These are phyloP conservation scores for Pseudogymnoascus sp. DNA, from an alignment of 2,329 filamentous ascomycete genomes.

Conservation along the genomic window DNA sequence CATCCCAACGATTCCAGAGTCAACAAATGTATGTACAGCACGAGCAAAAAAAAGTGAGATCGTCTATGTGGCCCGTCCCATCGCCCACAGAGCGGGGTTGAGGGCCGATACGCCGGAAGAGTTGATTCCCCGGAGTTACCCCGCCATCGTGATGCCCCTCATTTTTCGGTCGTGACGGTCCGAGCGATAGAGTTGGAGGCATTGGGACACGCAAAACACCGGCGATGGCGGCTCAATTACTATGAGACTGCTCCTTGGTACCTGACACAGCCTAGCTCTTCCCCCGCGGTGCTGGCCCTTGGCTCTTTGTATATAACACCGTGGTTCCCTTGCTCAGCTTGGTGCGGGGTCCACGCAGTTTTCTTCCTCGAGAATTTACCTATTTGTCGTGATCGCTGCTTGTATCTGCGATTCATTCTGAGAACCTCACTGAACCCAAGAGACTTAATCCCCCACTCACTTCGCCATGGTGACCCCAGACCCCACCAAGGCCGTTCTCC, in stretches of 20 bases:
- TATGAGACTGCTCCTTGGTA: not conserved
- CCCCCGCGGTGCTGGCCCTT: not conserved
- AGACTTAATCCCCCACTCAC: not conserved
- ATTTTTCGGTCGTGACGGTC: slow-evolving; percentile 43
- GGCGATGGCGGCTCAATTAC: not conserved
- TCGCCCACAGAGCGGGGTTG: not conserved
- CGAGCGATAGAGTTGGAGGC: slow-evolving; percentile 38
- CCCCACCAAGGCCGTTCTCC: slow-evolving; percentile 43
- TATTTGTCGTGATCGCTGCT: not conserved
- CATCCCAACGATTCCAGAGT: not conserved
- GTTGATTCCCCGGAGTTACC: slow-evolving; percentile 2
- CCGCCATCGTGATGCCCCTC: slow-evolving; percentile 24
- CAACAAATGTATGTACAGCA: not conserved
- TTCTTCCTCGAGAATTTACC: not conserved
- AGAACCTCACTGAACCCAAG: not conserved
- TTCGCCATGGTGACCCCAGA: slow-evolving; percentile 8
- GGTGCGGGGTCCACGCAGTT: slow-evolving; percentile 1
- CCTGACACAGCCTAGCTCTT: not conserved
- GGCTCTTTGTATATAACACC: not conserved
- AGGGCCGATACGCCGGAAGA: not conserved
- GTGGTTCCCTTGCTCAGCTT: not conserved
- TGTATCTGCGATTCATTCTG: not conserved
- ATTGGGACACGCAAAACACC: slow-evolving; percentile 13
- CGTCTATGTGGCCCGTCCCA: not conserved
- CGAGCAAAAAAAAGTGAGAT: not conserved